phyloP scores from a whole-genome alignment of 257 asterid species.

The Datura wrightii region DNA sequence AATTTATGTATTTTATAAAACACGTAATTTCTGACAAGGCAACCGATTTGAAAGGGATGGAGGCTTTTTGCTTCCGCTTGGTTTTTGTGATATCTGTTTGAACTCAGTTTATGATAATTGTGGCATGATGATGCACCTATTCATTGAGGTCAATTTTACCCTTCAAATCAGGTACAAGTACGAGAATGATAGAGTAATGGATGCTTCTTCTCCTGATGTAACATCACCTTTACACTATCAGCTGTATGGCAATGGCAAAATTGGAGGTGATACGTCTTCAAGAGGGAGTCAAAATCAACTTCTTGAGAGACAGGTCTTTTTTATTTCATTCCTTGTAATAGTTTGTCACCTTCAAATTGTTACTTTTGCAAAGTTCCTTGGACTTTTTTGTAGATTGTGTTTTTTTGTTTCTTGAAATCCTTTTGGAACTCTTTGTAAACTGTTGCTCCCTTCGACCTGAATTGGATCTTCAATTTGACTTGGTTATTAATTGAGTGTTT shows the following conservation, averaged over 20 bases:
- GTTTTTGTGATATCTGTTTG: constrained; percentile 1
- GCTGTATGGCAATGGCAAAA: constrained; percentile 90
- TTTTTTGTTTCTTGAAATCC: constrained; percentile 8
- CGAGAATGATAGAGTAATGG: constrained; percentile 86
- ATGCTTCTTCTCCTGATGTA: constrained; percentile 83
- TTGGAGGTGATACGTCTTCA: constrained; percentile 76
- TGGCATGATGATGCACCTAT: constrained; percentile 19
- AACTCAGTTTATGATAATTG: constrained; percentile 24
- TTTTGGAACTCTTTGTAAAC: neutral
- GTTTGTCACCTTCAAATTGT: constrained; percentile 17
- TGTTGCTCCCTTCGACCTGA: neutral
- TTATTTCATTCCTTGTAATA: neutral
- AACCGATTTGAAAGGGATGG: neutral
- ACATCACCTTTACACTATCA: constrained; percentile 92
- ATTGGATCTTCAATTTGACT: constrained; percentile 1
- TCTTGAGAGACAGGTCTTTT: constrained; percentile 94
- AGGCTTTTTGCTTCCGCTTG: neutral
- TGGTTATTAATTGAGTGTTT: constrained; percentile 22
- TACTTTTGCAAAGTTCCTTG: neutral
- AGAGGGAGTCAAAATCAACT: constrained; percentile 94
- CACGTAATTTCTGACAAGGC: neutral
- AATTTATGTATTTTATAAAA: neutral
- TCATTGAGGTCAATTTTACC: constrained; percentile 7
- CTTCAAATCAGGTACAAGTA: constrained; percentile 75
- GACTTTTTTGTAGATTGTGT: neutral